A percentile compares a stretch with the other conserved stretches of the same genome.
These are phyloP conservation scores for Talaromyces islandicus DNA, from an alignment of 2,329 filamentous ascomycete species.

Conservation along the genomic window DNA sequence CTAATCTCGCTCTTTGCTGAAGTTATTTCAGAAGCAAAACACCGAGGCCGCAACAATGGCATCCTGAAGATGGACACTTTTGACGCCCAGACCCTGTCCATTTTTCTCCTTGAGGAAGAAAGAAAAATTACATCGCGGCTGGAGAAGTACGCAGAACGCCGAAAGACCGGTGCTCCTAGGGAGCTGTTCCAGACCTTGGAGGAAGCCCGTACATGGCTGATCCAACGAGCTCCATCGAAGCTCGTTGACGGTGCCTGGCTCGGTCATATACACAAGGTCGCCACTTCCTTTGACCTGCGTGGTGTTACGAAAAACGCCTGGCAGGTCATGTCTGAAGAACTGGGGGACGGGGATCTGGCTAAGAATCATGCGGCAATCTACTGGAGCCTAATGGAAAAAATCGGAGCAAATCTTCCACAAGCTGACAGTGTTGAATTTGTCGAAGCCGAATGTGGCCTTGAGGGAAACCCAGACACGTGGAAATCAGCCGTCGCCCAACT, in stretches of 20 bases:
- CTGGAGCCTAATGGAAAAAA: constrained; percentile 24
- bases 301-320: constrained; percentile 39
- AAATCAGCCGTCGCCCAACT: constrained; percentile 42
- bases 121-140: too few relatives aligned
- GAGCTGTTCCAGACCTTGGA: constrained; percentile 19
- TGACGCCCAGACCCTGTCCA: too few relatives aligned
- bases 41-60: too few relatives aligned
- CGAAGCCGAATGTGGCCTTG: neutral
- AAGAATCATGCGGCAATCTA: constrained; percentile 43
- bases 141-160: constrained; percentile 14
- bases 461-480: constrained; percentile 25
- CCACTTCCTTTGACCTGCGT: constrained; percentile 36
- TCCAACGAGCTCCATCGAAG: constrained; percentile 39
- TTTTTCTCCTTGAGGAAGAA: too few relatives aligned
- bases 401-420: constrained; percentile 22
- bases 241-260: constrained; percentile 48
- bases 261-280: constrained; percentile 40
- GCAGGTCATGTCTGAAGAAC: constrained; percentile 47
- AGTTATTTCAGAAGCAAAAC: too few relatives aligned
- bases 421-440: neutral
- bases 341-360: constrained; percentile 43
- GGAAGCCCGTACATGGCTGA: constrained; percentile 36
- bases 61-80: too few relatives aligned
- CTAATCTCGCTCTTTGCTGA: constrained; percentile 16
- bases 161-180: constrained; percentile 16